Evolutionary conservation across 2,329 filamentous ascomycete species (phyloP), one percentile per base, ranked within the genome.

Genomic region (Pyricularia pennisetigena): DNA sequence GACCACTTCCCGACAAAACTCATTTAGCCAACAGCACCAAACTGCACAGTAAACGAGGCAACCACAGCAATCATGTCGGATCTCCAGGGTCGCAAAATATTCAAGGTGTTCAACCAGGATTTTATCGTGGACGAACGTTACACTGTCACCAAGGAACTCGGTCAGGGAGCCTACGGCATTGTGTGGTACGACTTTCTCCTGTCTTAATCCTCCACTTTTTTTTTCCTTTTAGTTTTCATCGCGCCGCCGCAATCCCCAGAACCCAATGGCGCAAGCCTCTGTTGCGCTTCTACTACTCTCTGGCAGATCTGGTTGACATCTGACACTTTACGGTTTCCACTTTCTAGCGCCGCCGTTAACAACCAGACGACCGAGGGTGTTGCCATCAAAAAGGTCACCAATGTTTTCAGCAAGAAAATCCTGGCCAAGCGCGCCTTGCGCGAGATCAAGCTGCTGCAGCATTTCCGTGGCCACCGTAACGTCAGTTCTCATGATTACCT

Each of bases 341-440:
- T 16, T 28, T 71, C 71, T 78, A 97, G 94, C 80, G 94, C 95
- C 70, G 95, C 95, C 68, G 92, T 93, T 72, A 97, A 98, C 84
- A 90, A 88, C 77, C 88, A 93, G 79, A 96, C 91, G 35, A 90
- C 88, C 75, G 95, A 99, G 78, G 94, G 94, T 59, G 94, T 99
- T 71, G 95, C 95, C 75, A 95, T 99, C 85, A 99, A 99, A 82
- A 99, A 99, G 82, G 93, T 99, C 78, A 99, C 95, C 83, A 99
- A 99, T 91, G 94, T 99, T 75, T 99, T 99, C 82, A 97, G 93
- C 86, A 99, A 99, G 84, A 98, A 98, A 88, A 99, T 99, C 74
- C 86, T 99, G 73, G 95, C 95, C 75, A 99, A 99, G 88, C 92
- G 95, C 76, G 95, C 95, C 66, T 81, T 99, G 84, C 89, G 95